Evolutionary conservation across 2,329 filamentous ascomycete genomes (phyloP).

Genomic region (Ascochyta rabiei): DNA sequence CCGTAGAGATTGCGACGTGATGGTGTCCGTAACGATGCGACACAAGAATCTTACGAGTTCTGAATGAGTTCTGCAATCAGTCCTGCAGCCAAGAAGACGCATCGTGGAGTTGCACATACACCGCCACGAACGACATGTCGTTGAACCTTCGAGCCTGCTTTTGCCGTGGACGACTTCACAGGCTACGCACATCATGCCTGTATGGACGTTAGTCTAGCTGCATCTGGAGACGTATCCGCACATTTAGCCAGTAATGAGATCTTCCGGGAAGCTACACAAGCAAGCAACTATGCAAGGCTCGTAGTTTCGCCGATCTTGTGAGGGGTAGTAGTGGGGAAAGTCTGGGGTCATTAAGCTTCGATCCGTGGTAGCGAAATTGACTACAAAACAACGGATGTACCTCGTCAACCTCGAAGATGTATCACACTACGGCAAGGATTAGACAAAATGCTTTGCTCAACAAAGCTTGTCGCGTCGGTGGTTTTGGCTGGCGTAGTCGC

Average conservation of each 20-base stretch:
- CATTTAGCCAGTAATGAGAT: constrained; percentile 10
- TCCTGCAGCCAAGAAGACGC: constrained; percentile 4
- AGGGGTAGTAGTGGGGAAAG: neutral
- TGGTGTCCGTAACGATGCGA: too few relatives aligned
- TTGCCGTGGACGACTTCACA: neutral
- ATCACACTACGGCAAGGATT: neutral
- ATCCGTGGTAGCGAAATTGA: neutral
- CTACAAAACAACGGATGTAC: constrained; percentile 14
- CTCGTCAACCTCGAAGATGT: neutral
- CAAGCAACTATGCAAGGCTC: neutral
- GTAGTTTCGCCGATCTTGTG: neutral
- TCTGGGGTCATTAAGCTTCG: neutral
- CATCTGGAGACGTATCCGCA: neutral
- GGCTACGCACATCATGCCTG: neutral
- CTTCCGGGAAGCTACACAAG: constrained; percentile 5
- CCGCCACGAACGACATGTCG: neutral
- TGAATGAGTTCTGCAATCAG: neutral
- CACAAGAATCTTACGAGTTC: neutral
- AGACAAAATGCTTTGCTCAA: constrained; percentile 3
- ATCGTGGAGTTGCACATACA: constrained; percentile 1
- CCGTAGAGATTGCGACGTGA: neutral
- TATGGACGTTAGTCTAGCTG: constrained; percentile 5
- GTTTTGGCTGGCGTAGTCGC: constrained; percentile 1
- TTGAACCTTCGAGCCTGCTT: constrained; percentile 4
- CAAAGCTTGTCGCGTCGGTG: neutral